phyloP scores from a whole-genome alignment of 257 asterid species.

The Thymus mandschuricus region DNA sequence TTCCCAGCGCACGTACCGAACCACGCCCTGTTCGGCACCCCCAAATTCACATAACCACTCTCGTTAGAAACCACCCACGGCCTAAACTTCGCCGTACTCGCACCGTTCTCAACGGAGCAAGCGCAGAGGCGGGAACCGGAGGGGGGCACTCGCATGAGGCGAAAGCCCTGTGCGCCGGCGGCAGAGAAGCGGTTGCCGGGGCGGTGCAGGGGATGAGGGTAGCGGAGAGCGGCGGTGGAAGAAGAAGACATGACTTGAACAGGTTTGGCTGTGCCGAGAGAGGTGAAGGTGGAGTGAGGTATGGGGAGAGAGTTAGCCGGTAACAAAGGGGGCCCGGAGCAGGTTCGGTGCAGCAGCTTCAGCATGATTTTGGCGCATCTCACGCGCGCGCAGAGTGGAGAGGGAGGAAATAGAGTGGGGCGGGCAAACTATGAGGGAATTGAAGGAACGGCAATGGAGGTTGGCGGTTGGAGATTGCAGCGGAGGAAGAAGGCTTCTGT shows the following conservation, averaged over 20 bases:
- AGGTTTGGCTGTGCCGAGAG: constrained; percentile 25
- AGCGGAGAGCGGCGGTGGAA: constrained; percentile 42
- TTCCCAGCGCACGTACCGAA: constrained; percentile 44
- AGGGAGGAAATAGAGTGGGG: neutral
- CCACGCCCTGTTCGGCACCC: constrained; percentile 48
- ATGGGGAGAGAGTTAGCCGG: constrained; percentile 30
- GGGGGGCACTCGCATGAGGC: constrained; percentile 11
- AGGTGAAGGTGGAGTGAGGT: constrained; percentile 21
- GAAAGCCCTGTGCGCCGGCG: constrained; percentile 24
- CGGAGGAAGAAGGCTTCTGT: neutral
- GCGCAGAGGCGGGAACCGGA: constrained; percentile 43
- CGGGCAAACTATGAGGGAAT: neutral
- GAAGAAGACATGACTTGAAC: constrained; percentile 40
- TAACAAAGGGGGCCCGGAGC: constrained; percentile 40
- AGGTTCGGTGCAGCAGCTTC: constrained; percentile 51
- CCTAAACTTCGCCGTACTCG: constrained; percentile 37
- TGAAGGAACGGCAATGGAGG: neutral
- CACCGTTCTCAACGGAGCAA: constrained; percentile 36
- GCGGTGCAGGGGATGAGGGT: constrained; percentile 19
- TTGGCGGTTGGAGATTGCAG: too few relatives aligned
- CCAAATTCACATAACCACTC: constrained; percentile 16
- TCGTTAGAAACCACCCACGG: constrained; percentile 59
- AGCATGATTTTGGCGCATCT: constrained; percentile 59
- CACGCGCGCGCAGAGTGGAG: constrained; percentile 14
- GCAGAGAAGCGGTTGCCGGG: constrained; percentile 20